phyloP scores from a whole-genome alignment of 2,329 filamentous ascomycete genomes.

The Diaporthe ampelina region DNA sequence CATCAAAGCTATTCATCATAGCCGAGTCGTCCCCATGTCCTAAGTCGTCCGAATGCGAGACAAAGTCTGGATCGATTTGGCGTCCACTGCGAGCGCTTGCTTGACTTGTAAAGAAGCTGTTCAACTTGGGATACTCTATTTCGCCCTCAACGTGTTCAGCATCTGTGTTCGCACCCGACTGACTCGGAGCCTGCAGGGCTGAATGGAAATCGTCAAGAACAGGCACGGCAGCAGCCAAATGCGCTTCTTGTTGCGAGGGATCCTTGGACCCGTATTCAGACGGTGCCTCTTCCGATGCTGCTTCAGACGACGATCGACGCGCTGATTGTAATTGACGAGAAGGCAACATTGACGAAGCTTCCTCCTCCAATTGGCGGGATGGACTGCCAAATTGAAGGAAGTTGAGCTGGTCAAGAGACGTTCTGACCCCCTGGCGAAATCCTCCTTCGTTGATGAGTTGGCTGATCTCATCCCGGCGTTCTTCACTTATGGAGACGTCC shows the following conservation, averaged over 20 bases:
- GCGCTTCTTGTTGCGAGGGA: slow-evolving; percentile 22
- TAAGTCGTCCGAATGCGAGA: slow-evolving; percentile 48
- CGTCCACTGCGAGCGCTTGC: slow-evolving; percentile 63
- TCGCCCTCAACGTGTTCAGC: slow-evolving; percentile 3
- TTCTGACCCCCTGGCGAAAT: slow-evolving; percentile 60
- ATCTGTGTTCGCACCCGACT: neutral
- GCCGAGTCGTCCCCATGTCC: slow-evolving; percentile 43
- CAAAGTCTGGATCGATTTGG: slow-evolving; percentile 61
- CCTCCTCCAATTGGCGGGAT: slow-evolving; percentile 48
- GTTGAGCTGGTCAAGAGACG: slow-evolving; percentile 48
- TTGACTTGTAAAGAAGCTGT: slow-evolving; percentile 52
- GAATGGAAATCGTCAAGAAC: neutral
- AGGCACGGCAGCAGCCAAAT: neutral
- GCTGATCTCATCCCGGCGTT: slow-evolving; percentile 56
- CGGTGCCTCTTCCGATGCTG: slow-evolving; percentile 36
- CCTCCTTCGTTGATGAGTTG: slow-evolving; percentile 62
- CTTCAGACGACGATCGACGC: slow-evolving; percentile 26
- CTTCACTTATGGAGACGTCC: slow-evolving; percentile 50
- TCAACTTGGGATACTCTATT: slow-evolving; percentile 50
- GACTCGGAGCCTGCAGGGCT: slow-evolving; percentile 1
- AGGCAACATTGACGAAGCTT: slow-evolving; percentile 34
- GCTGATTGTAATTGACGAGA: slow-evolving; percentile 8
- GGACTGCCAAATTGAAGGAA: slow-evolving; percentile 48
- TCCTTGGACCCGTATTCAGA: slow-evolving; percentile 39
- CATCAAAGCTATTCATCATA: slow-evolving; percentile 29